phyloP scores from a whole-genome alignment of 2,329 filamentous ascomycete species.

The Exophiala lecanii-corni region DNA sequence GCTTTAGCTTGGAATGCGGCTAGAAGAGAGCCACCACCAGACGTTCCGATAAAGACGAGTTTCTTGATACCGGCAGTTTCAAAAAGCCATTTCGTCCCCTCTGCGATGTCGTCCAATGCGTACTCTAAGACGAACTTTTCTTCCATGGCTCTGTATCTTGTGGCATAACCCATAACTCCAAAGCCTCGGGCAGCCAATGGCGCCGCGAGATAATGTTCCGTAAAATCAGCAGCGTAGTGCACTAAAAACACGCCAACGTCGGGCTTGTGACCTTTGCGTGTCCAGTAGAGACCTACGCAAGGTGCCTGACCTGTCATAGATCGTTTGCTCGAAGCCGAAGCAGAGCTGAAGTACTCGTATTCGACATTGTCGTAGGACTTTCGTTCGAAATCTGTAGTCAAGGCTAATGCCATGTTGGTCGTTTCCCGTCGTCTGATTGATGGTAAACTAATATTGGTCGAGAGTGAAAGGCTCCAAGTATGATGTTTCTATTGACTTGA shows the following conservation, averaged over 20 bases:
- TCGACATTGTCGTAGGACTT: constrained; percentile 5
- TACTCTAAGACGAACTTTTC: constrained; percentile 5
- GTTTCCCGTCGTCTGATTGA: too few relatives aligned
- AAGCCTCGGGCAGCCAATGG: constrained; percentile 3
- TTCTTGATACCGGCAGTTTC: neutral
- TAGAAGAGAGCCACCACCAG: constrained; percentile 6
- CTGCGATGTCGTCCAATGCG: constrained; percentile 5
- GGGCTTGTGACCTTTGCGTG: constrained; percentile 1
- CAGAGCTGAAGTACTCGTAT: neutral
- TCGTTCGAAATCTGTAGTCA: neutral
- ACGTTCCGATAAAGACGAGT: constrained; percentile 6
- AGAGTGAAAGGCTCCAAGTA: too few relatives aligned
- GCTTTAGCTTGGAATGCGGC: constrained; percentile 5
- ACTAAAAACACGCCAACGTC: neutral
- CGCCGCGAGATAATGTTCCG: constrained; percentile 1
- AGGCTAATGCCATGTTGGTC: constrained; percentile 4
- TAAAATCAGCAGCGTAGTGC: constrained; percentile 4
- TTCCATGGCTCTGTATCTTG: constrained; percentile 1
- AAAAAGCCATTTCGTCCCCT: constrained; percentile 1
- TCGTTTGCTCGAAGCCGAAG: neutral
- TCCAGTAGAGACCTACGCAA: constrained; percentile 1
- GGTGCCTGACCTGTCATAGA: constrained; percentile 2
- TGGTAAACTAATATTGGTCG: too few relatives aligned
- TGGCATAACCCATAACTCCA: constrained; percentile 2
- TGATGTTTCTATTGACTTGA: too few relatives aligned